phyloP scores from a whole-genome alignment of 768 basidiomycete genomes.

The Plicaturopsis crispa region DNA sequence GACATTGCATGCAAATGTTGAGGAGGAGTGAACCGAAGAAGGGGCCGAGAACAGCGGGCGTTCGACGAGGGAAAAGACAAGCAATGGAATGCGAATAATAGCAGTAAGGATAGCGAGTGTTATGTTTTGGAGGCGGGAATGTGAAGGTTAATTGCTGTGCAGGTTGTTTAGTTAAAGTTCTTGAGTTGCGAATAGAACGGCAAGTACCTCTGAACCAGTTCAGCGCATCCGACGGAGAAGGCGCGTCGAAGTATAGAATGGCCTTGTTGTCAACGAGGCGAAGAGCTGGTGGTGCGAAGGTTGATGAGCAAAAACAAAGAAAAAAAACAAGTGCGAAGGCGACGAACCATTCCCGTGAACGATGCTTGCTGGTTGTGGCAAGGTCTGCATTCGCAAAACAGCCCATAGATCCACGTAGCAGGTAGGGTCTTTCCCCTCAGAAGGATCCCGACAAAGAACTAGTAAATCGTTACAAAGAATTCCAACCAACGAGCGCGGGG shows the following conservation, averaged over 20 bases:
- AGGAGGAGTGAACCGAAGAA: no score
- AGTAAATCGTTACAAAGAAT: slow-evolving; percentile 91
- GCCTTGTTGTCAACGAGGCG: slow-evolving; percentile 91
- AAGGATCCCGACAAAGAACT: slow-evolving; percentile 84
- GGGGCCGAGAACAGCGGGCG: no score
- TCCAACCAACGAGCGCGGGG: slow-evolving; percentile 69
- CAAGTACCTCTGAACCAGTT: slow-evolving; percentile 83
- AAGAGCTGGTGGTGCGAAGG: slow-evolving; percentile 42
- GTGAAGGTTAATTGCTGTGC: slow-evolving; percentile 78
- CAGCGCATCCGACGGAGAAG: slow-evolving; percentile 75
- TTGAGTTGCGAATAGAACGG: neutral
- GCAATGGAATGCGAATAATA: slow-evolving; percentile 8
- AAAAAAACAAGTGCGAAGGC: slow-evolving; percentile 1
- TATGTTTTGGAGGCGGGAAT: slow-evolving; percentile 78
- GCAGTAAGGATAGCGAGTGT: slow-evolving; percentile 11
- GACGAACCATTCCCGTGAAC: slow-evolving; percentile 75
- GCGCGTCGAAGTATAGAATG: slow-evolving; percentile 82
- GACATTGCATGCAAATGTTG: no score
- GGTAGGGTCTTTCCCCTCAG: slow-evolving; percentile 68
- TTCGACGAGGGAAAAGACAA: slow-evolving; percentile 3
- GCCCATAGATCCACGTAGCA: slow-evolving; percentile 91
- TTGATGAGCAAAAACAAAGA: slow-evolving; percentile 2
- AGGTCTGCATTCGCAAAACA: slow-evolving; percentile 90
- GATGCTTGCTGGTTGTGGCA: slow-evolving; percentile 85
- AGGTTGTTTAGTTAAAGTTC: slow-evolving; percentile 6